phyloP scores from a whole-genome alignment of 257 asterid species.

The Misopates orontium region DNA sequence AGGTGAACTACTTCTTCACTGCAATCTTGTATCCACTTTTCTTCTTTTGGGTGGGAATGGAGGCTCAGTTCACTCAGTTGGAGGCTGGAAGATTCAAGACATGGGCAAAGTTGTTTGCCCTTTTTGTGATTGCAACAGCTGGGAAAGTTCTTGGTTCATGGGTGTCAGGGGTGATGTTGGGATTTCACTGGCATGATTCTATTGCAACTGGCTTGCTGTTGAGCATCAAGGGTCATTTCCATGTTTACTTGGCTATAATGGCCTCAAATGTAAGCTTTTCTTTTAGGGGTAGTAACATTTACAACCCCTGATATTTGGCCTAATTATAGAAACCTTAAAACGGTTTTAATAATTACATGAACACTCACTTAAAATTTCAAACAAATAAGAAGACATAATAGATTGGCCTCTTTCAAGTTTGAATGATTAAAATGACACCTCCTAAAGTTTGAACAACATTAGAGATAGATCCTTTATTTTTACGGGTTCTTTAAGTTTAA shows the following conservation, averaged over 20 bases:
- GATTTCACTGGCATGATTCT: conserved; percentile 90
- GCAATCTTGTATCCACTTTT: conserved; percentile 74
- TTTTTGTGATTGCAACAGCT: conserved; percentile 44
- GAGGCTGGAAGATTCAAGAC: conserved; percentile 34
- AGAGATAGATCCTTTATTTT: no score
- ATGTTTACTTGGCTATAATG: conserved; percentile 71
- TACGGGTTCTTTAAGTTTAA: no score
- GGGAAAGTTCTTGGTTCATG: conserved; percentile 74
- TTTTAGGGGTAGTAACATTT: neutral
- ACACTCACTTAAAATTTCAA: no score
- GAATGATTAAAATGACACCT: no score
- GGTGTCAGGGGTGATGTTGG: conserved; percentile 67
- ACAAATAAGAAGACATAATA: no score
- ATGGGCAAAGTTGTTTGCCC: conserved; percentile 47
- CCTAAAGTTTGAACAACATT: no score
- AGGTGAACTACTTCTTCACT: conserved; percentile 65
- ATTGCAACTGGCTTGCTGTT: conserved; percentile 70
- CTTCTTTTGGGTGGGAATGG: conserved; percentile 85
- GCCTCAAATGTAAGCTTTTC: conserved; percentile 47
- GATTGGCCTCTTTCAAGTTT: no score
- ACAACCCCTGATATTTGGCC: no score
- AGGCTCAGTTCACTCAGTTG: conserved; percentile 45
- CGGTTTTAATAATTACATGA: no score
- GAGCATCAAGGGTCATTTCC: conserved; percentile 90
- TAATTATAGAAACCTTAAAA: no score